phyloP scores from a whole-genome alignment of 441 rosid species.

The Mallotus japonicus region DNA sequence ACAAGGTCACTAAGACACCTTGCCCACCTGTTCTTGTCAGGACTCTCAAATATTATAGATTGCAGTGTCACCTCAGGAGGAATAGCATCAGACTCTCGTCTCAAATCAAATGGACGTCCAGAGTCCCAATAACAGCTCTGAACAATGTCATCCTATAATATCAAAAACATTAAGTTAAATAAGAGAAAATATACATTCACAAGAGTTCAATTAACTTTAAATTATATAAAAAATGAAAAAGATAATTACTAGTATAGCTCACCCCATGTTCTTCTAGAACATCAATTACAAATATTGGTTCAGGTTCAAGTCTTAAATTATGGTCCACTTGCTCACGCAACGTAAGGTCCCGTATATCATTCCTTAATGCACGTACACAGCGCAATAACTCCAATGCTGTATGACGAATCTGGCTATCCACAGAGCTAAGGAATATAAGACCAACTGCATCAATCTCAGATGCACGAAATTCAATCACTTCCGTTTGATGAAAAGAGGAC shows the following conservation, averaged over 20 bases:
- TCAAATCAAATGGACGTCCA: slow-evolving; percentile 91
- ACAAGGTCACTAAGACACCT: slow-evolving; percentile 96
- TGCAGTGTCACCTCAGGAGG: slow-evolving; percentile 97
- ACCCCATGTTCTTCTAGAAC: slow-evolving; percentile 99
- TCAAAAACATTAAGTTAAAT: slow-evolving; percentile 21
- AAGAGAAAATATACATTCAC: slow-evolving; percentile 24
- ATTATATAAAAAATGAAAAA: slow-evolving; percentile 22
- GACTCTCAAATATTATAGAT: slow-evolving; percentile 93
- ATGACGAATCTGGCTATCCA: slow-evolving; percentile 98
- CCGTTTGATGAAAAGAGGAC: slow-evolving; percentile 74
- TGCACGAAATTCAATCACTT: slow-evolving; percentile 78
- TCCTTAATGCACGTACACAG: slow-evolving; percentile 94
- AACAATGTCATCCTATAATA: slow-evolving; percentile 91
- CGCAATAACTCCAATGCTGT: slow-evolving; percentile 94
- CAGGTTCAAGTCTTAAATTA: slow-evolving; percentile 69
- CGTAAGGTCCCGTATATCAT: slow-evolving; percentile 73
- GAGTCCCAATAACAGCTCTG: slow-evolving; percentile 98
- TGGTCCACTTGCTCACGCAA: slow-evolving; percentile 61
- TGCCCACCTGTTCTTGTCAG: slow-evolving; percentile 99
- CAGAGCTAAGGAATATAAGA: slow-evolving; percentile 91
- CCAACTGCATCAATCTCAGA: slow-evolving; percentile 99
- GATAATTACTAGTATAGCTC: slow-evolving; percentile 24
- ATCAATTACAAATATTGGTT: slow-evolving; percentile 89
- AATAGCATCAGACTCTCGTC: slow-evolving; percentile 86
- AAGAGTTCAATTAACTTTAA: slow-evolving; percentile 18